These are phyloP conservation scores for Citrus sinensis DNA, from an alignment of 345 rosid genomes.

Conservation along the genomic window DVS_A1.0 CM039168.1:30112001-30112500, in stretches of 20 bases:
- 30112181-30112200: conserved; percentile 50
- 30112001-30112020: conserved; percentile 21
- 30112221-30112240: conserved; percentile 39
- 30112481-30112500: conserved; percentile 83
- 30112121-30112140: conserved; percentile 64
- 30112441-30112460: conserved; percentile 53
- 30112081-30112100: conserved; percentile 83
- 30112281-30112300: conserved; percentile 67
- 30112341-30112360: not conserved
- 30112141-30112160: conserved; percentile 80
- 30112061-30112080: conserved; percentile 18
- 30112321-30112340: not conserved
- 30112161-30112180: conserved; percentile 75
- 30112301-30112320: not conserved
- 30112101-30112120: conserved; percentile 46
- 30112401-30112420: conserved; percentile 60
- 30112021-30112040: conserved; percentile 42
- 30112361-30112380: conserved; percentile 40
- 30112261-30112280: conserved; percentile 89
- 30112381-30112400: conserved; percentile 76
- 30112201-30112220: conserved; percentile 35
- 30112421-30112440: conserved; percentile 73
- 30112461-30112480: conserved; percentile 72
- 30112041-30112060: conserved; percentile 22
- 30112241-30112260: conserved; percentile 93